Percentiles rank a stretch among this genome's conserved stretches.
Evolutionary conservation across 768 basidiomycete species (phyloP).

Genomic region (Cantharellus cinnabarinus): DNA sequence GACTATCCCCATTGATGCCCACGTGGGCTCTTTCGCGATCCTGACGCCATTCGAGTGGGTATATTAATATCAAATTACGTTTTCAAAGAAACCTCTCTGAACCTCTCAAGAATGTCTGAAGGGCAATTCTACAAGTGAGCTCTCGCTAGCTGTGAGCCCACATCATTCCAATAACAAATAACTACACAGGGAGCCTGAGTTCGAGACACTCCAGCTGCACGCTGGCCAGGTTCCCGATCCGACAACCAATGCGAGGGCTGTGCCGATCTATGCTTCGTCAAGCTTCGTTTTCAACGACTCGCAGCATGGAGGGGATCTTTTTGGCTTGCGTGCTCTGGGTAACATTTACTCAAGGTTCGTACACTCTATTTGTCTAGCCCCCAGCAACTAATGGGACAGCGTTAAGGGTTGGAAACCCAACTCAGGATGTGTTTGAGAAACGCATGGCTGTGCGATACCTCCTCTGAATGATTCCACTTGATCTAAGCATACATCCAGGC

Average conservation of each 20-base stretch:
- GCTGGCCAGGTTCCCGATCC: conserved; percentile 34
- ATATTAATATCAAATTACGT: too few relatives aligned
- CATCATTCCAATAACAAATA: too few relatives aligned
- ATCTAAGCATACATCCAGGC: conserved; percentile 15
- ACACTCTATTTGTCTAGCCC: not conserved
- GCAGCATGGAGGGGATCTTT: conserved; percentile 54
- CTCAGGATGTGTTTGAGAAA: conserved; percentile 56
- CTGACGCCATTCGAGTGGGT: too few relatives aligned
- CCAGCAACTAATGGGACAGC: not conserved
- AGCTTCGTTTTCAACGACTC: conserved; percentile 57
- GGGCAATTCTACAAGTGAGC: too few relatives aligned
- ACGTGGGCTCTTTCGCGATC: too few relatives aligned
- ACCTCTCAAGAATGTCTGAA: too few relatives aligned
- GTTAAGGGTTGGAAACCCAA: conserved; percentile 40
- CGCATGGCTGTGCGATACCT: conserved; percentile 28
- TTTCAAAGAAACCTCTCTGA: too few relatives aligned
- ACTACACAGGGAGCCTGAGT: conserved; percentile 30
- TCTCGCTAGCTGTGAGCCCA: too few relatives aligned
- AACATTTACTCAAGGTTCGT: conserved; percentile 34
- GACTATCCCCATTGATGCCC: too few relatives aligned
- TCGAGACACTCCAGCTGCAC: conserved; percentile 63
- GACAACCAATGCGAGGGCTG: conserved; percentile 30
- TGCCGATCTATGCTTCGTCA: conserved; percentile 57
- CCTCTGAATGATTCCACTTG: too few relatives aligned
- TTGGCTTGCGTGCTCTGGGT: conserved; percentile 40